These are phyloP conservation scores for Penicillium psychrofluorescens DNA, from an alignment of 495 filamentous ascomycete genomes.

Conservation along the genomic window DNA sequence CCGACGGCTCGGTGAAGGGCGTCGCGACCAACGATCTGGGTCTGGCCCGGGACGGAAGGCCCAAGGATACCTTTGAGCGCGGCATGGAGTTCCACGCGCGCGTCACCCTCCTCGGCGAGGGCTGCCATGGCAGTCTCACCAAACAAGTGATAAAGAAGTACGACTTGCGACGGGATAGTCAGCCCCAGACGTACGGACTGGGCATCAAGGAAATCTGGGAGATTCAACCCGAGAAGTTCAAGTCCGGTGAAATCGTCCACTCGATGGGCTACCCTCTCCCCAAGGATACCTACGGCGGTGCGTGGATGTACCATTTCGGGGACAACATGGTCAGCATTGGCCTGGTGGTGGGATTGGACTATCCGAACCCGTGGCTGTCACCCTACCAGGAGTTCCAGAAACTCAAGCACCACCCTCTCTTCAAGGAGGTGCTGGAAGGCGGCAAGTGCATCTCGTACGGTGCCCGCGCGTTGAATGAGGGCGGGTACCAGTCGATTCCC, in stretches of 20 bases:
- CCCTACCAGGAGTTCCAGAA: constrained; percentile 98
- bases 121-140: constrained; percentile 91
- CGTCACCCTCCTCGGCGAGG: constrained; percentile 89
- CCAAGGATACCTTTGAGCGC: constrained; percentile 87
- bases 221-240: constrained; percentile 86
- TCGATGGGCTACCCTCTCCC: constrained; percentile 92
- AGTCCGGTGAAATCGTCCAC: constrained; percentile 77
- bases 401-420: constrained; percentile 94
- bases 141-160: constrained; percentile 96
- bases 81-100: constrained; percentile 99
- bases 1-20: constrained; percentile 83
- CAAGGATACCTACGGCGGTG: constrained; percentile 86
- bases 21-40: constrained; percentile 96
- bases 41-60: constrained; percentile 68
- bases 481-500: constrained; percentile 95
- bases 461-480: constrained; percentile 87
- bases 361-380: constrained; percentile 91
- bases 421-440: constrained; percentile 72
- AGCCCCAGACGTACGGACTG: constrained; percentile 90
- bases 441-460: constrained; percentile 98
- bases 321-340: constrained; percentile 95
- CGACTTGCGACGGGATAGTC: constrained; percentile 79
- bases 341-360: constrained; percentile 90
- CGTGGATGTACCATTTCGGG: constrained; percentile 98
- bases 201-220: constrained; percentile 98